Conservation (phyloP, 1,284 basidiomycete species). For the Violaceomyces palustris region DNA sequence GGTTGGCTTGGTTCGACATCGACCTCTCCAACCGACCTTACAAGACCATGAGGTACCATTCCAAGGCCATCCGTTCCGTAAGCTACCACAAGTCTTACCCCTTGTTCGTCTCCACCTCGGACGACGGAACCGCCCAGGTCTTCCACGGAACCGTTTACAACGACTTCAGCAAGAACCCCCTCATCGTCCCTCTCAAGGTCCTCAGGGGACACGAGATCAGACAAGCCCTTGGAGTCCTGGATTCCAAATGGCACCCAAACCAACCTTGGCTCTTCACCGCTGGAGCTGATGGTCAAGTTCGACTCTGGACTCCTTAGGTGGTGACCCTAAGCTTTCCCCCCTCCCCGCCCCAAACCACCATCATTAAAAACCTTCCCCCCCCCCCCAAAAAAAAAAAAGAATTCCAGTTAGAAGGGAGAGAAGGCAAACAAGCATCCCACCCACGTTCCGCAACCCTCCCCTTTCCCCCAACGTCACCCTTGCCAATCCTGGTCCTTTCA, state of each 20-base stretch:
- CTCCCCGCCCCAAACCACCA: neutral
- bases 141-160: conserved; percentile 89
- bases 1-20: conserved; percentile 97
- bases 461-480: too few species aligned
- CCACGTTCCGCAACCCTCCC: too few species aligned
- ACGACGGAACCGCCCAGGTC: conserved; percentile 93
- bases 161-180: conserved; percentile 87
- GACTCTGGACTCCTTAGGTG: conserved; percentile 68
- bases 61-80: conserved; percentile 82
- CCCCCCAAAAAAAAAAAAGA: too few species aligned
- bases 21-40: conserved; percentile 93
- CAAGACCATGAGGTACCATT: conserved; percentile 93
- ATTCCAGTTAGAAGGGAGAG: too few species aligned
- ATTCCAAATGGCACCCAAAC: conserved; percentile 78
- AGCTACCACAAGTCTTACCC: conserved; percentile 79
- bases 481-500: too few species aligned
- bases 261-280: conserved; percentile 91
- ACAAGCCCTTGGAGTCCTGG: conserved; percentile 84
- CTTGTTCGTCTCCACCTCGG: conserved; percentile 88
- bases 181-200: conserved; percentile 96
- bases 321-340: neutral
- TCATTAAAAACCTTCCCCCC: too few species aligned
- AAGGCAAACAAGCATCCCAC: too few species aligned
- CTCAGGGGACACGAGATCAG: conserved; percentile 78
- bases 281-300: conserved; percentile 83